These are phyloP conservation scores for Nematocida minor DNA, from an alignment of 371 early-diverging fungal genomes.

Conservation along the genomic window DNA sequence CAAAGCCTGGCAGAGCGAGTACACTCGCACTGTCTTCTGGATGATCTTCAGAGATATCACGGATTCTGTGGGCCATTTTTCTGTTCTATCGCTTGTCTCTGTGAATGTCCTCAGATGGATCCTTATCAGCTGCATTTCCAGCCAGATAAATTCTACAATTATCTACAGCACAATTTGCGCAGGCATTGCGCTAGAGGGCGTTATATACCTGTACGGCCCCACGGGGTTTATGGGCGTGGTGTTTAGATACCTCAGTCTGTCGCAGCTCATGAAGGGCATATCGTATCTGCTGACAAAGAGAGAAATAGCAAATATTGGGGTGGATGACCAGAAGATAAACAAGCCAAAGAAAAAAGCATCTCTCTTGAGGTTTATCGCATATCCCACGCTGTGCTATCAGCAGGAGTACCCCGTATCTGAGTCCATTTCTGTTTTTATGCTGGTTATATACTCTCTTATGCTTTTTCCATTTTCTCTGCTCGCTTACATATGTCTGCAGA, in stretches of 20 bases:
- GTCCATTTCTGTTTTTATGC: background rate
- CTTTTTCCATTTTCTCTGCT: constrained; percentile 11
- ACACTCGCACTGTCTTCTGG: background rate
- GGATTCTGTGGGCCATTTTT: background rate
- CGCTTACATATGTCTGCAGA: background rate
- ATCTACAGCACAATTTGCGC: background rate
- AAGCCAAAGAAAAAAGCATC: background rate
- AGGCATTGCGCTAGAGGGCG: background rate
- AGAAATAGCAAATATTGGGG: background rate
- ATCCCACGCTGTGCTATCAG: constrained; percentile 48
- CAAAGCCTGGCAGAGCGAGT: background rate
- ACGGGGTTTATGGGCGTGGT: constrained; percentile 21
- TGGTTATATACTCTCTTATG: constrained; percentile 9
- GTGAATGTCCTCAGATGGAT: constrained; percentile 23
- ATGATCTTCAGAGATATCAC: background rate
- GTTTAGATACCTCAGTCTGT: constrained; percentile 5
- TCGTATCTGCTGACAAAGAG: constrained; percentile 16
- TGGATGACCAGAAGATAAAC: constrained; percentile 13
- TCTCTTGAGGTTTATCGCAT: constrained; percentile 15
- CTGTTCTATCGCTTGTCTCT: background rate
- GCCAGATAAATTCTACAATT: background rate
- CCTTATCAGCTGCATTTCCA: background rate
- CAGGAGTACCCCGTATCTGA: background rate
- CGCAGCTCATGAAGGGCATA: constrained; percentile 40
- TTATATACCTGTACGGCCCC: background rate